phyloP scores from a whole-genome alignment of 257 asterid genomes.

The Datura wrightii region DNA sequence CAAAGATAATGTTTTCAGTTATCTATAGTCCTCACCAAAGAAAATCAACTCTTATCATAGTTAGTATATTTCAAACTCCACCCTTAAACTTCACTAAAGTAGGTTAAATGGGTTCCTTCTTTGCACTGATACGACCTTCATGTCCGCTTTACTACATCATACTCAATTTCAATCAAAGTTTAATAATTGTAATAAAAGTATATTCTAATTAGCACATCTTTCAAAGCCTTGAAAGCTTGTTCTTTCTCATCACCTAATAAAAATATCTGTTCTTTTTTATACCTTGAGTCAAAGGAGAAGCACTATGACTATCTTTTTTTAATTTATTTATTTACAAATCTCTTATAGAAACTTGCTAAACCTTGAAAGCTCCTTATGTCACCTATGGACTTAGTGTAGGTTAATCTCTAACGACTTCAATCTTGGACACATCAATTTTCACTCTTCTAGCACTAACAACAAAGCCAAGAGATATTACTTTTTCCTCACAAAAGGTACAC shows the following conservation, averaged over 20 bases:
- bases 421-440: neutral
- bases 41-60: neutral
- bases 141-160: neutral
- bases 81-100: conserved; percentile 11
- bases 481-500: neutral
- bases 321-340: neutral
- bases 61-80: neutral
- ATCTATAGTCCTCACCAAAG: neutral
- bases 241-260: too few species aligned
- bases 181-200: neutral
- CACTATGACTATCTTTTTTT: neutral
- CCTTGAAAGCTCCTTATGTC: conserved; percentile 18
- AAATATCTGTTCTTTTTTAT: neutral
- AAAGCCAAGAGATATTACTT: neutral
- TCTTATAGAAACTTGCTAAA: neutral
- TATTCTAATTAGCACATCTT: neutral
- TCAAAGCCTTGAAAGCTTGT: neutral
- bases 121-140: neutral
- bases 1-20: neutral
- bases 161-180: conserved; percentile 13
- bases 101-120: neutral
- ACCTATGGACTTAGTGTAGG: neutral
- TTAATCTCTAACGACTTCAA: neutral
- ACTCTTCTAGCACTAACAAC: neutral
- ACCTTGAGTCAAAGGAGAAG: neutral